Base-by-base conservation (phyloP, 2,329 filamentous ascomycete species). In the Nigrospora sphaerica region DNA sequence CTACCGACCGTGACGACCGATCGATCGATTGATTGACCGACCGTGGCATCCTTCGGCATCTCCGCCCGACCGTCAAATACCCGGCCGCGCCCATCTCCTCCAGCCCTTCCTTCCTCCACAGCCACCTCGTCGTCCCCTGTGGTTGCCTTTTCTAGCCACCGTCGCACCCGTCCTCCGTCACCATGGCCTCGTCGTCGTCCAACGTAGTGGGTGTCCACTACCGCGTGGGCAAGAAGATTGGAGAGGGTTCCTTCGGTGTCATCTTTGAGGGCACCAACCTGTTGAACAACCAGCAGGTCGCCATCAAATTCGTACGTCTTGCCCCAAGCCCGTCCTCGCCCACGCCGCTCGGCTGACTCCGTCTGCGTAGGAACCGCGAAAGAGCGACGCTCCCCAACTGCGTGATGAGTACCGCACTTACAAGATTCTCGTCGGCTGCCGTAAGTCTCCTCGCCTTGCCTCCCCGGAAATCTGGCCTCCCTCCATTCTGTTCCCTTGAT, bases 201-300 rank as follows among this genome's bases (percentile, higher is more conserved):
- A 97, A 97, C 71, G 93, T 98, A 57, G 93, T 97, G 62, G 93
- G 93, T 65, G 93, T 98, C 57, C 93, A 98, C 74, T 98, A 98
- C 71, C 82, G 93, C 56, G 93, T 98, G 56, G 93, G 93, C 61
- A 97, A 97, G 81, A 98, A 98, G 77, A 97, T 98, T 59, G 93
- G 93, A 67, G 93, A 97, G 80, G 92, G 92, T 55, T 95, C 90
- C 35, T 97, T 97, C 63, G 92, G 92, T 75, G 93, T 97, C 59
- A 96, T 97, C 65, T 97, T 97, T 63, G 93, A 97, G 71, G 93
- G 93, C 58, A 97, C 91, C 63, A 98, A 98, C 68, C 79, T 98
- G 59, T 78, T 98, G 68, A 98, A 98, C 77, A 96, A 95, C 71
- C 93, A 97, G 70, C 91, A 96, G 73, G 92, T 98, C 53, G 93